Base-by-base conservation (phyloP, 371 early-diverging fungal species). In the Mortierella sp. region DNA sequence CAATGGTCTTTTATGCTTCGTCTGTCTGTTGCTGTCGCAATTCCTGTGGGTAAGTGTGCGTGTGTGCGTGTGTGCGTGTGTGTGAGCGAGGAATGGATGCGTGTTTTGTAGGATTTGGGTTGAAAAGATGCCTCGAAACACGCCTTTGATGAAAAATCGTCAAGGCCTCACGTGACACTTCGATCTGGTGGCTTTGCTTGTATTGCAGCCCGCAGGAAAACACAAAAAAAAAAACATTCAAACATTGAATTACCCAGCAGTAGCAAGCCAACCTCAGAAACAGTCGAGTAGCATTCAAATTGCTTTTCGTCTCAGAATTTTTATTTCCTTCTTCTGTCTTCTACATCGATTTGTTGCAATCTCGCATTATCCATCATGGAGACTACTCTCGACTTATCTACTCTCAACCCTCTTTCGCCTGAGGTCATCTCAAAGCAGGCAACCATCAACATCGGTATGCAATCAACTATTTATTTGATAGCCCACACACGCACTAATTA, bases 361-460 rank as follows among this genome's bases (percentile, higher is more conserved):
- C 49, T 23, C 15, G 28, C 53, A 53, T 53, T 53, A 17, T 47
- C n/a, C 68, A 69, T 54, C 66, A 78, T 78, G 79, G 74, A 78
- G 28, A 45, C 73, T 19, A 62, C 60, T 32, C 51, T 78, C 51
- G 79, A 73, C 70, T 63, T 80, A 58, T 53, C 81, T 49, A 75
- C 34, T 31, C 75, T 80, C 28, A 34, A 70, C 57, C 71, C 81
- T 43, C 74, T 80, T 60, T 70, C 70, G 42, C 81, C 66, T 58
- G 81, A 80, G 74, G 98, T 98, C 82, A 99, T 99, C 84, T 92
- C 93, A 29, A 91, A 93, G 69, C 99, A 99, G 88, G 99, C 99
- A 62, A 99, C 99, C 66, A 98, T 99, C 86, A 99, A 99, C 88
- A 98, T 99, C 79, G 99, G 99, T 95, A 89, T 37, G 35, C 64